Conservation (phyloP, 805 yeast genomes). For the Wickerhamomyces chambardii region DNA sequence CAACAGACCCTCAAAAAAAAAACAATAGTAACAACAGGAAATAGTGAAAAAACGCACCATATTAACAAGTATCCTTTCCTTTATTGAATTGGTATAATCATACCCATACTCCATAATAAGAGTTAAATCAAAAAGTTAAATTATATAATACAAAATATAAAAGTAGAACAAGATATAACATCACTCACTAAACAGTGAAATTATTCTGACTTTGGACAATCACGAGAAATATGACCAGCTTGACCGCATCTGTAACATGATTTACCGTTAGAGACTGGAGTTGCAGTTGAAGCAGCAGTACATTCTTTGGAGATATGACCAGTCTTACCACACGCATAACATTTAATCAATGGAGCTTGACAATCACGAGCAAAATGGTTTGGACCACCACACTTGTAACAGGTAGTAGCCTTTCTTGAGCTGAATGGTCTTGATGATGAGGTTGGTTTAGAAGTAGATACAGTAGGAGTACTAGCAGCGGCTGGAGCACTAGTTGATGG, state of each 20-base stretch:
- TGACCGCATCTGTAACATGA: conserved; percentile 38
- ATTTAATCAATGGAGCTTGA: conserved; percentile 59
- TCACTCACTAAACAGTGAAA: too few species aligned
- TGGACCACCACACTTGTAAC: conserved; percentile 90
- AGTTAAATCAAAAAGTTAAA: too few species aligned
- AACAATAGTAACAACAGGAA: too few species aligned
- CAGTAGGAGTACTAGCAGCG: too few species aligned
- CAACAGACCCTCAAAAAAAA: too few species aligned
- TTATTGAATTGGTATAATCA: too few species aligned
- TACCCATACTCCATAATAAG: too few species aligned
- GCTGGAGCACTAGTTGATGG: conserved; percentile 14
- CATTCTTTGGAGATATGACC: conserved; percentile 91
- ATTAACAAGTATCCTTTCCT: too few species aligned
- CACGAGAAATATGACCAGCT: conserved; percentile 83
- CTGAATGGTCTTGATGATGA: background rate
- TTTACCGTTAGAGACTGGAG: conserved; percentile 21
- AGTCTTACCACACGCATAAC: conserved; percentile 86
- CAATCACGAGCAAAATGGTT: conserved; percentile 92
- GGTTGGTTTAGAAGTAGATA: conserved; percentile 10
- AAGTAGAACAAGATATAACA: too few species aligned
- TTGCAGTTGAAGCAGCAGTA: conserved; percentile 43
- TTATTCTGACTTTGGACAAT: conserved; percentile 32
- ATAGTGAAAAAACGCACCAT: too few species aligned
- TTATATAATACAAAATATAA: too few species aligned
- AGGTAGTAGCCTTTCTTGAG: conserved; percentile 36